A percentile compares a stretch with the other conserved stretches of the same genome.
phyloP scores from a whole-genome alignment of 768 basidiomycete species.

The Saitozyma podzolica region DNA sequence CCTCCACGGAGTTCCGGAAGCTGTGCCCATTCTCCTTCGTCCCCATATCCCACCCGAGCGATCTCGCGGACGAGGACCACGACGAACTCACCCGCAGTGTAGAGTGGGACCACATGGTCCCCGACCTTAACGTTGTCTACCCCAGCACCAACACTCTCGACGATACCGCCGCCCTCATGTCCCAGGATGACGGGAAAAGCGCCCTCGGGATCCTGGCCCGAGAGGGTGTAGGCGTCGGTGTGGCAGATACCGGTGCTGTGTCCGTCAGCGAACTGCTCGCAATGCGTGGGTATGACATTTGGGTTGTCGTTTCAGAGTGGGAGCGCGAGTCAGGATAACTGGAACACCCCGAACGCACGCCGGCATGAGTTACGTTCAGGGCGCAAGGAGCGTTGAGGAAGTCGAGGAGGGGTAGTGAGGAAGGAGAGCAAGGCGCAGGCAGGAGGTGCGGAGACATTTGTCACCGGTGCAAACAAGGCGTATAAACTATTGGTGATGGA shows the following conservation, averaged over 20 bases:
- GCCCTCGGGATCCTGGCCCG: conserved; percentile 94
- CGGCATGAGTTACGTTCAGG: too few relatives aligned
- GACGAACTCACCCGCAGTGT: conserved; percentile 73
- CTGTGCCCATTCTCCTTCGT: too few relatives aligned
- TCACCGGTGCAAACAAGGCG: too few relatives aligned
- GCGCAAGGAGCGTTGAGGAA: too few relatives aligned
- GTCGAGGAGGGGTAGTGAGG: too few relatives aligned
- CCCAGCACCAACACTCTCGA: conserved; percentile 95
- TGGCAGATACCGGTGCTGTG: conserved; percentile 87
- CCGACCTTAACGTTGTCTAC: conserved; percentile 80
- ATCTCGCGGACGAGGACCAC: too few relatives aligned
- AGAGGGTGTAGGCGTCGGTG: conserved; percentile 95
- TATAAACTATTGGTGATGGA: too few relatives aligned
- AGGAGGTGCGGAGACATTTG: background rate
- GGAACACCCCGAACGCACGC: background rate
- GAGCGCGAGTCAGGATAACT: conserved; percentile 4
- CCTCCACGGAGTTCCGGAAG: too few relatives aligned
- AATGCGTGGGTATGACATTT: too few relatives aligned
- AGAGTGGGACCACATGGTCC: conserved; percentile 95
- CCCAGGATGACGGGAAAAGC: conserved; percentile 90
- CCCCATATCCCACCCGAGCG: too few relatives aligned
- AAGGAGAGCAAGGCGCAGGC: too few relatives aligned
- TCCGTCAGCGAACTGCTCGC: too few relatives aligned
- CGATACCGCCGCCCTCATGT: conserved; percentile 66
- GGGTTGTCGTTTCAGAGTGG: background rate